Evolutionary conservation across 768 basidiomycete species (phyloP).

Genomic region (Suillus bovinus): DNA sequence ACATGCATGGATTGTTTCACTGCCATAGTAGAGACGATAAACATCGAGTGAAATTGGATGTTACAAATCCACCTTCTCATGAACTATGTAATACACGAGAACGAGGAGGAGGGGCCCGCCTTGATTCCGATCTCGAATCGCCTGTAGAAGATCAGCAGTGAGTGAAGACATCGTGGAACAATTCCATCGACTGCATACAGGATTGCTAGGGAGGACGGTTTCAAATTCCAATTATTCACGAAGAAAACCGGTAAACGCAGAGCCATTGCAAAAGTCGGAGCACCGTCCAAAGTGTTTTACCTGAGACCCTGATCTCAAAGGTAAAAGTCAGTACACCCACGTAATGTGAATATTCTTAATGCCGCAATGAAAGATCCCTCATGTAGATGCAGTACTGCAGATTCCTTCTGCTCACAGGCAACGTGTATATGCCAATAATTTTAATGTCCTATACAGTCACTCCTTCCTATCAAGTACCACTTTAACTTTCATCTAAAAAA

Average conservation of each 20-base stretch:
- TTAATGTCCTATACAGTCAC: neutral
- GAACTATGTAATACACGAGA: too few species aligned
- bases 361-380: neutral
- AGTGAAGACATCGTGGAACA: too few species aligned
- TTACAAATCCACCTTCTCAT: too few species aligned
- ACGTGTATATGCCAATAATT: neutral
- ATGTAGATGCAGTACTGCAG: neutral
- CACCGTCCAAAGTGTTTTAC: neutral
- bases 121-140: too few species aligned
- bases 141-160: too few species aligned
- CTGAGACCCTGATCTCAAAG: neutral
- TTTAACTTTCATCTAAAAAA: neutral
- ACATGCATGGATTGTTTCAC: too few species aligned
- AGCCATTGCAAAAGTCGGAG: neutral
- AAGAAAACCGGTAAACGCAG: neutral
- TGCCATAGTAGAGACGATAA: too few species aligned
- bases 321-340: too few species aligned
- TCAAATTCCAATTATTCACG: neutral
- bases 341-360: neutral
- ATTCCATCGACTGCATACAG: too few species aligned
- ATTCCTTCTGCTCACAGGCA: neutral
- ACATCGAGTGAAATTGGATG: too few species aligned
- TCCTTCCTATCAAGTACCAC: neutral
- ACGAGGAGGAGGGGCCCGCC: too few species aligned
- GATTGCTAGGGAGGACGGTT: neutral